Percentiles rank a stretch among this genome's conserved stretches.
phyloP scores from a whole-genome alignment of 2,329 filamentous ascomycete species.

The Calonectria henricotiae region DNA sequence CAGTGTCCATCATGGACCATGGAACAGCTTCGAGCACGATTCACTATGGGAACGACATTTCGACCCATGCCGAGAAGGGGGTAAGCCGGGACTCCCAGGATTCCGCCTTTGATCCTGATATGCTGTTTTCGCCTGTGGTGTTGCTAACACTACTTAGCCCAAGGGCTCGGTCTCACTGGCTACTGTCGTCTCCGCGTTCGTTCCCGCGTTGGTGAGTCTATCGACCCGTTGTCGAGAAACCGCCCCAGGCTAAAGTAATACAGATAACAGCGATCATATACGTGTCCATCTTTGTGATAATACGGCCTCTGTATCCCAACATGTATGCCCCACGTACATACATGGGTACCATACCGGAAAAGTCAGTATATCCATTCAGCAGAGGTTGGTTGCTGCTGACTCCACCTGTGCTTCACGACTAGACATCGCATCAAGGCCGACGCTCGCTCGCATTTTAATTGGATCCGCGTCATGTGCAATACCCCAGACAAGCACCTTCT shows the following conservation, averaged over 20 bases:
- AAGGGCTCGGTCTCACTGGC: not conserved
- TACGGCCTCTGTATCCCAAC: not conserved
- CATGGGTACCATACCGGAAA: not conserved
- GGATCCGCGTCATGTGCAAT: not conserved
- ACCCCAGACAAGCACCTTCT: slow-evolving; percentile 4
- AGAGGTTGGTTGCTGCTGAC: not conserved
- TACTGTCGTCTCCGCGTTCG: not conserved
- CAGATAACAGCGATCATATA: not conserved
- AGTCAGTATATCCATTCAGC: not conserved
- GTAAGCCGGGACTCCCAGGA: not conserved
- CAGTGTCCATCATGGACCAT: not conserved
- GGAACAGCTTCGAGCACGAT: not conserved
- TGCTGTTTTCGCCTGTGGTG: not conserved
- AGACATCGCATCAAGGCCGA: slow-evolving; percentile 5
- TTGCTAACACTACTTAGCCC: not conserved
- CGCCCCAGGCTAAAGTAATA: not conserved
- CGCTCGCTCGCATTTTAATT: not conserved
- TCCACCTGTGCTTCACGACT: too few relatives aligned
- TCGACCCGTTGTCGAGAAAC: not conserved
- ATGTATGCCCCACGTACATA: slow-evolving; percentile 5
- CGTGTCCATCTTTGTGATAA: not conserved
- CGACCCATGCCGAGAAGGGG: not conserved
- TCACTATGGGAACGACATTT: not conserved
- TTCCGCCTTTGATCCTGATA: not conserved
- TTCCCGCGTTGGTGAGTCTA: not conserved